These are phyloP conservation scores for Primulina eburnea DNA, from an alignment of 257 asterid genomes.

Conservation along the genomic window DNA sequence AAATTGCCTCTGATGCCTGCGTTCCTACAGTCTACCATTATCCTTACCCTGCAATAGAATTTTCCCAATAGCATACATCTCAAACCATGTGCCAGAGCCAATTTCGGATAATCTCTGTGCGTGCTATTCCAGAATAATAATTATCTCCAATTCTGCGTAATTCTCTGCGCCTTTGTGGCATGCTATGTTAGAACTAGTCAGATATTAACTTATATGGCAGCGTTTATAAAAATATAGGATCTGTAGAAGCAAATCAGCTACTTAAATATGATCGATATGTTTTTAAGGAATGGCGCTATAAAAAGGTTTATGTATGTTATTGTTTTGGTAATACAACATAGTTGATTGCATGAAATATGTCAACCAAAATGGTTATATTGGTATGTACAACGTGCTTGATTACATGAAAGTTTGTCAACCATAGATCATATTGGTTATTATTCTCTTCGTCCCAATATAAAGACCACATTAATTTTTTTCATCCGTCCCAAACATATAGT, in stretches of 20 bases:
- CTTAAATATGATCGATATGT: not conserved
- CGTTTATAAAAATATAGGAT: not conserved
- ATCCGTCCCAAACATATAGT: too few relatives aligned
- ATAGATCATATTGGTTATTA: not conserved
- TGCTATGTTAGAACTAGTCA: too few relatives aligned
- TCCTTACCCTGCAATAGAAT: not conserved
- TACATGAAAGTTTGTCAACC: not conserved
- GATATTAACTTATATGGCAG: too few relatives aligned
- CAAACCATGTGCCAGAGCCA: not conserved
- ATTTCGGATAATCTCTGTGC: too few relatives aligned
- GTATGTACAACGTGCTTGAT: not conserved
- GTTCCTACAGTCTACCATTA: not conserved
- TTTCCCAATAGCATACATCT: not conserved
- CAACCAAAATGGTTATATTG: not conserved
- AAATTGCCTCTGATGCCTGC: not conserved
- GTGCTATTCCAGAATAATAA: too few relatives aligned
- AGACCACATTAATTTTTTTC: too few relatives aligned
- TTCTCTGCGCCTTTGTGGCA: not conserved
- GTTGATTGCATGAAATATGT: not conserved
- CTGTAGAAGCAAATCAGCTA: not conserved
- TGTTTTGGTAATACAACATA: not conserved
- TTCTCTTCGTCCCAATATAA: not conserved
- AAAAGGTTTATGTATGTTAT: not conserved
- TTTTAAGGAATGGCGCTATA: not conserved
- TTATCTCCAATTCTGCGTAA: not conserved